Evolutionary conservation across 345 rosid genomes (phyloP).

Genomic region (Balakata baccata): DNA sequence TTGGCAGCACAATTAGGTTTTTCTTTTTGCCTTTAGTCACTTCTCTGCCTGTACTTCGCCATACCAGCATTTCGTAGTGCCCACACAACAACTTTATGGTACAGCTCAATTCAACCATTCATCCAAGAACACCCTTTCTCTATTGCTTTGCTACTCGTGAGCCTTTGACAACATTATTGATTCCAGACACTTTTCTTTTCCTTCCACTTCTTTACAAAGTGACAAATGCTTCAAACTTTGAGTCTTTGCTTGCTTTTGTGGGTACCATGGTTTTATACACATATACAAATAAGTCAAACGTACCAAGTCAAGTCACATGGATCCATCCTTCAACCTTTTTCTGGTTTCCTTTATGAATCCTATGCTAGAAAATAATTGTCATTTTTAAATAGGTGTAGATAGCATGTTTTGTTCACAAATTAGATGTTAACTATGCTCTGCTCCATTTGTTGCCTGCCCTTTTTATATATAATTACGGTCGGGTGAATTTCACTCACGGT

Average conservation of each 20-base stretch:
- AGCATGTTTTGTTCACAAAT: too few relatives aligned
- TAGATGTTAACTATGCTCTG: too few relatives aligned
- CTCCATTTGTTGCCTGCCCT: too few relatives aligned
- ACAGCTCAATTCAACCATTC: neutral
- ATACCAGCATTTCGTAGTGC: conserved; percentile 1
- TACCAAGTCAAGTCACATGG: neutral
- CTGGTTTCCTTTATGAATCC: conserved; percentile 1
- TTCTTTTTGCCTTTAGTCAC: conserved; percentile 1
- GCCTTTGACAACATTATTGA: neutral
- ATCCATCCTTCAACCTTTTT: neutral
- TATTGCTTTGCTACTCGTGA: neutral
- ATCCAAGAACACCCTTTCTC: neutral
- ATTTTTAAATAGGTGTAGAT: too few relatives aligned
- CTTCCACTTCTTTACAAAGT: conserved; percentile 1
- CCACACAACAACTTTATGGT: too few relatives aligned
- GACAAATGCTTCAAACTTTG: neutral
- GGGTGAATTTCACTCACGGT: too few relatives aligned
- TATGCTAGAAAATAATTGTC: neutral
- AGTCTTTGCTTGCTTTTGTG: conserved; percentile 4
- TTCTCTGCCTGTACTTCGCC: neutral
- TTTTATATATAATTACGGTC: too few relatives aligned
- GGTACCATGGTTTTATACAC: neutral
- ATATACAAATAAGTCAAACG: neutral
- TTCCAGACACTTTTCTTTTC: neutral
- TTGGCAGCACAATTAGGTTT: neutral